Conservation (phyloP, 768 basidiomycete genomes). For the Neoboletus magnificus region DNA sequence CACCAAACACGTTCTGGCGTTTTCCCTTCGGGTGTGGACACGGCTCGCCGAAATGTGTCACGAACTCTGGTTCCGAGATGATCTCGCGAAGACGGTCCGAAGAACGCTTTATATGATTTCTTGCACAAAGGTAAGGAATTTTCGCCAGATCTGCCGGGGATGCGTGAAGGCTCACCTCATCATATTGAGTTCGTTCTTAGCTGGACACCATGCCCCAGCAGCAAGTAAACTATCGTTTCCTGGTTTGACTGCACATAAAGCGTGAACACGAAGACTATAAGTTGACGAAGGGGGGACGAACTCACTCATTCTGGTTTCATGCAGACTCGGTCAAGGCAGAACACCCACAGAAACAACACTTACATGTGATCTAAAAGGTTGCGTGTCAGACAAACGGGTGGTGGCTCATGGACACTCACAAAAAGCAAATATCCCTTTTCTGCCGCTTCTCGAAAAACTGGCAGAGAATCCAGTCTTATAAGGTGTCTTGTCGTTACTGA, state of each 20-base stretch:
- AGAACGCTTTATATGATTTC: slow-evolving; percentile 61
- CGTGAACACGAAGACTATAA: neutral
- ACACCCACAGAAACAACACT: neutral
- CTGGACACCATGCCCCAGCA: slow-evolving; percentile 77
- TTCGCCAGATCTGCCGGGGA: neutral
- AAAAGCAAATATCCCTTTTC: slow-evolving; percentile 85
- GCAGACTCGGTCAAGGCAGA: neutral
- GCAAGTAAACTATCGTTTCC: slow-evolving; percentile 71
- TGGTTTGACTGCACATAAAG: slow-evolving; percentile 49
- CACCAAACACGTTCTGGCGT: slow-evolving; percentile 78
- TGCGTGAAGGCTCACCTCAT: slow-evolving; percentile 51
- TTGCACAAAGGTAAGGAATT: slow-evolving; percentile 16
- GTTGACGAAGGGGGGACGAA: neutral
- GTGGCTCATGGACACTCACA: slow-evolving; percentile 49
- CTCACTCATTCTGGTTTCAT: slow-evolving; percentile 21
- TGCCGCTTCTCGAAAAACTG: slow-evolving; percentile 82
- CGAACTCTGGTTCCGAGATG: slow-evolving; percentile 70
- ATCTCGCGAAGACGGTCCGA: slow-evolving; percentile 60
- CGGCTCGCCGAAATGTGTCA: slow-evolving; percentile 71
- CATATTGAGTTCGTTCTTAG: slow-evolving; percentile 71
- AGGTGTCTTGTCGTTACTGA: slow-evolving; percentile 93
- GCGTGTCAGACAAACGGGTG: neutral
- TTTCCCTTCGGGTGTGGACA: slow-evolving; percentile 57
- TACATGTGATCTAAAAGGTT: slow-evolving; percentile 24
- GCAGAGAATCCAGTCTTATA: slow-evolving; percentile 85